A percentile compares a stretch with the other conserved stretches of the same genome.
Evolutionary conservation across 345 rosid species (phyloP).

Genomic region (Ceriops tagal): DNA sequence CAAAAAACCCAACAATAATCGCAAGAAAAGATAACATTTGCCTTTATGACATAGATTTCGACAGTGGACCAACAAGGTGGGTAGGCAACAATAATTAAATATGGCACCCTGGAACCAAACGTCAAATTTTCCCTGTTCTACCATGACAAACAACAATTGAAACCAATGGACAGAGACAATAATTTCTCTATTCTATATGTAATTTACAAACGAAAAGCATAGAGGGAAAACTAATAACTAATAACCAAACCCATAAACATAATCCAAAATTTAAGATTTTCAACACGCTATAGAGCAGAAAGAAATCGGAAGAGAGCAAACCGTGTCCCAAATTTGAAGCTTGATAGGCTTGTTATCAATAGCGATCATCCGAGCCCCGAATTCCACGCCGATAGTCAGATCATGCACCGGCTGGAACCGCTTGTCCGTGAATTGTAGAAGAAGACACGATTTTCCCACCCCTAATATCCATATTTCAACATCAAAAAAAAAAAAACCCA

Average conservation of each 20-base stretch:
- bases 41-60: no score
- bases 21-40: no score
- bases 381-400: constrained; percentile 16
- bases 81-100: no score
- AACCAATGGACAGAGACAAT: no score
- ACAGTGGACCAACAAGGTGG: no score
- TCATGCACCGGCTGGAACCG: constrained; percentile 22
- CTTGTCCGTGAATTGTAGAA: constrained; percentile 19
- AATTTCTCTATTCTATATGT: no score
- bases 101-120: no score
- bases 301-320: neutral
- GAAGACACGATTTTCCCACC: constrained; percentile 19
- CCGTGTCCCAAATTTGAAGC: constrained; percentile 21
- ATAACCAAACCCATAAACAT: neutral
- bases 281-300: neutral
- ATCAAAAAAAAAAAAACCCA: neutral
- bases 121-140: no score
- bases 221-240: neutral
- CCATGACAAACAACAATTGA: no score
- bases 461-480: constrained; percentile 1
- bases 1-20: no score
- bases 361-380: constrained; percentile 17
- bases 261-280: no score
- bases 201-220: no score
- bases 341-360: constrained; percentile 13